A percentile compares a stretch with the other conserved stretches of the same genome.
Evolutionary conservation across 768 basidiomycete genomes (phyloP).

Genomic region (Mycena polygramma): DNA sequence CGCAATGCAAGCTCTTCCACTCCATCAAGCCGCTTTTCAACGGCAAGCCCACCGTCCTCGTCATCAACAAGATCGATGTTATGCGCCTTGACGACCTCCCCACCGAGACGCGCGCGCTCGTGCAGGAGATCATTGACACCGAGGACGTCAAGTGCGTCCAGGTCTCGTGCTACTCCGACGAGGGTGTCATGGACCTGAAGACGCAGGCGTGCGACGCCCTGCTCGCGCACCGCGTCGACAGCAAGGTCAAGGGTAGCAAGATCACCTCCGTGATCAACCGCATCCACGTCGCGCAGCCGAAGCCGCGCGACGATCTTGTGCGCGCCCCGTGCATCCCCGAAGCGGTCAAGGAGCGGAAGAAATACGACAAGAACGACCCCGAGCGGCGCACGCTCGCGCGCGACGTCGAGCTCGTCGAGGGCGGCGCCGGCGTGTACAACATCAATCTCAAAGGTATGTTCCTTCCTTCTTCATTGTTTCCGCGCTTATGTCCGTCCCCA

Average conservation of each 20-base stretch:
- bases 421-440: constrained; percentile 92
- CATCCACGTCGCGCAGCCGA: constrained; percentile 95
- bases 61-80: constrained; percentile 98
- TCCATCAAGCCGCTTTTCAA: constrained; percentile 98
- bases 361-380: constrained; percentile 91
- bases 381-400: constrained; percentile 78
- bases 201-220: constrained; percentile 96
- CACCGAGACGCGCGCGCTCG: constrained; percentile 79
- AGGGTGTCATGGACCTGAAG: constrained; percentile 97
- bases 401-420: constrained; percentile 88
- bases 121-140: constrained; percentile 86
- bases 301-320: constrained; percentile 89
- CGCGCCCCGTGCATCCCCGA: constrained; percentile 94
- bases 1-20: constrained; percentile 98
- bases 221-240: constrained; percentile 93
- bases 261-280: constrained; percentile 94
- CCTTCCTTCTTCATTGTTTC: neutral
- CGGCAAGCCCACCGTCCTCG: constrained; percentile 93
- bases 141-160: constrained; percentile 84
- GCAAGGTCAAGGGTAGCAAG: constrained; percentile 93
- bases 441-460: constrained; percentile 89
- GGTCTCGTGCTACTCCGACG: constrained; percentile 95
- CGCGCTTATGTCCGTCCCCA: constrained; percentile 49
- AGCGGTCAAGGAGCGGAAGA: constrained; percentile 77
- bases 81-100: constrained; percentile 88